Evolutionary conservation across 495 filamentous ascomycete species (phyloP), one percentile per base, ranked within the genome.

Genomic region (Penicillium manginii): DNA sequence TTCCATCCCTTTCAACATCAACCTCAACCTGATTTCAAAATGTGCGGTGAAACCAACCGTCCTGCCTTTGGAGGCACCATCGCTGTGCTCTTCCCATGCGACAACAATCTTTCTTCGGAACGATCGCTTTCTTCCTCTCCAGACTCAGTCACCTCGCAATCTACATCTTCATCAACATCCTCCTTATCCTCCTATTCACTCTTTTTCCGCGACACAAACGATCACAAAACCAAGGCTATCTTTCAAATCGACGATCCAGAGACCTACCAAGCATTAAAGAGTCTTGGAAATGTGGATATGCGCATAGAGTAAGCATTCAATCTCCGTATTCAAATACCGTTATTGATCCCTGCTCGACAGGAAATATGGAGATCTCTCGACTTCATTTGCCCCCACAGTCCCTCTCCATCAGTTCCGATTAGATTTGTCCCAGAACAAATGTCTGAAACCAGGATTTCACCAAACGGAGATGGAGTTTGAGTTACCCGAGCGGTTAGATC

Each of bases 401-500:
- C 73, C 70, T 4, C 60, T 76, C 0, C 54, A 76, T 22, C 49
- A 54, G 7, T 75, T 75, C 54, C 50, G 37, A 17, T 29, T 77
- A 9, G 51, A 66, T 14, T 45, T 70, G 32, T 11, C 43, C 3
- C 45, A 54, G 14, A 40, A 52, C 11, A 33, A 48, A 21, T 22
- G 29, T 23, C 56, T 47, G n/a, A 54, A 26, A 6, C 17, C 50
- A 0, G 33, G 37, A 1, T 12, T 32, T 12, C 19, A 18, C 15
- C 37, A 49, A 14, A 31, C 37, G 39, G 65, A 68, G 48, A 67
- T 78, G 23, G 84, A 84, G 58, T 78, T 84, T 3, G 68, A 77
- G 58, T 69, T 86, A 19, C 83, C 88, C 4, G 74, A 81, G 35
- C 79, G 85, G 58, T 63, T 89, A 65, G 85, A 83, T 69, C 72